Conservation (phyloP, 1,284 basidiomycete genomes). For the Puccinia novopanici region DNA sequence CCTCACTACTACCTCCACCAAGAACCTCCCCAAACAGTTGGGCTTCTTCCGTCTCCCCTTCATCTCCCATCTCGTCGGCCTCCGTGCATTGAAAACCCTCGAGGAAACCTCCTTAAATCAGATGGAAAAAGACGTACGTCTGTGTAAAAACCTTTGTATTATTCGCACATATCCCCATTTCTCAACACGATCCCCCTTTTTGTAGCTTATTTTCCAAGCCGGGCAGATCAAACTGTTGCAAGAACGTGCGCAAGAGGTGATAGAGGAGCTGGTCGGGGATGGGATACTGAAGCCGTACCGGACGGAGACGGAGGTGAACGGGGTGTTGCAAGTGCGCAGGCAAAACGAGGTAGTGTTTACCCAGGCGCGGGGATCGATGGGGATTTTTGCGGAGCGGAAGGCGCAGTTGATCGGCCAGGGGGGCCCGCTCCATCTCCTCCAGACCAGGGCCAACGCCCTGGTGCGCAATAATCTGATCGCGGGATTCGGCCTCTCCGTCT, state of each 20-base stretch:
- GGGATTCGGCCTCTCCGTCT: neutral
- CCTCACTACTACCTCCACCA: neutral
- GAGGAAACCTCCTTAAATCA: neutral
- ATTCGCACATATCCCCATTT: neutral
- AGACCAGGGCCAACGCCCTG: neutral
- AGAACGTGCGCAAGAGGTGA: neutral
- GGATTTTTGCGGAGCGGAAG: neutral
- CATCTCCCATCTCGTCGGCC: neutral
- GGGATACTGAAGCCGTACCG: neutral
- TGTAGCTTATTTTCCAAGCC: neutral
- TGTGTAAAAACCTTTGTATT: neutral
- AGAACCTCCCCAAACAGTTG: neutral
- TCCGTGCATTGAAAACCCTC: neutral
- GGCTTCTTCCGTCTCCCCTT: neutral
- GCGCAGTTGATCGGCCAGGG: neutral
- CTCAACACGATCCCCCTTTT: neutral
- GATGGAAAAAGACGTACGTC: neutral
- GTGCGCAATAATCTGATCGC: neutral
- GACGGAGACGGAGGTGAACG: neutral
- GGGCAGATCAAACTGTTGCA: neutral
- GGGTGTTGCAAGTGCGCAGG: neutral
- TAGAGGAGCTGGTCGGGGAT: neutral
- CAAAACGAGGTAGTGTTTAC: neutral
- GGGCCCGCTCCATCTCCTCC: neutral
- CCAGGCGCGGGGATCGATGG: too few species aligned